These are phyloP conservation scores for Exophiala sideris DNA, from an alignment of 2,329 filamentous ascomycete species.

Conservation along the genomic window DNA sequence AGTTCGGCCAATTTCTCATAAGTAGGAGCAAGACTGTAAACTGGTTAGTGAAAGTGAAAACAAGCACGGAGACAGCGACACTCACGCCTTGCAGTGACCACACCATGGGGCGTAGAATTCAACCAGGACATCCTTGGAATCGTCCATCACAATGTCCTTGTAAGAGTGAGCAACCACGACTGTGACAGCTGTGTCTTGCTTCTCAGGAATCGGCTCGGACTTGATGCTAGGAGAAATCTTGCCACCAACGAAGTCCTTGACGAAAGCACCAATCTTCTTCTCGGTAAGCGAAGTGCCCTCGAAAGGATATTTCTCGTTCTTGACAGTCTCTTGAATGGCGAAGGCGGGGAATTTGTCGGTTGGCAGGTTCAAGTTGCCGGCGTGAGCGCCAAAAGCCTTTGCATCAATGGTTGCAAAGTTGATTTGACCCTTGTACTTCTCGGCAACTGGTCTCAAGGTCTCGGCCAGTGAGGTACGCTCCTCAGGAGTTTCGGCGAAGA, in stretches of 20 bases:
- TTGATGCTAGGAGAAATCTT: slow-evolving; percentile 96
- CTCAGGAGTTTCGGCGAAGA: slow-evolving; percentile 89
- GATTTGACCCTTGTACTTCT: slow-evolving; percentile 88
- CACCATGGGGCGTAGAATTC: slow-evolving; percentile 96
- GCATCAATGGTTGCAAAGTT: slow-evolving; percentile 99
- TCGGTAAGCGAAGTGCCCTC: slow-evolving; percentile 74
- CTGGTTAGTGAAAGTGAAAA: slow-evolving; percentile 11
- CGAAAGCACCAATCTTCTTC: slow-evolving; percentile 73
- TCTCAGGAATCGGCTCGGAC: slow-evolving; percentile 94
- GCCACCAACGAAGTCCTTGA: slow-evolving; percentile 78
- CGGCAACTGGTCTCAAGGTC: slow-evolving; percentile 77
- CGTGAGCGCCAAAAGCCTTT: slow-evolving; percentile 89
- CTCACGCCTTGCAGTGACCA: slow-evolving; percentile 65
- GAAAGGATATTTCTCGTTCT: slow-evolving; percentile 97
- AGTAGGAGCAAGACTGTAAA: slow-evolving; percentile 58
- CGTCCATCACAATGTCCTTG: slow-evolving; percentile 83
- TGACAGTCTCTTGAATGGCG: slow-evolving; percentile 90
- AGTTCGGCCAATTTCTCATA: slow-evolving; percentile 62
- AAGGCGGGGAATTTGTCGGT: slow-evolving; percentile 94
- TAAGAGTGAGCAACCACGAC: slow-evolving; percentile 93
- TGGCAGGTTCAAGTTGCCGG: slow-evolving; percentile 94
- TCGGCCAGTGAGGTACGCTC: slow-evolving; percentile 78
- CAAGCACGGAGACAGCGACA: slow-evolving; percentile 11
- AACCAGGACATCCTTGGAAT: slow-evolving; percentile 92
- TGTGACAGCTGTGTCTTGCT: slow-evolving; percentile 81